These are phyloP conservation scores for Tetrapisispora nanseiensis DNA, from an alignment of 805 yeast genomes.

Conservation along the genomic window DNA sequence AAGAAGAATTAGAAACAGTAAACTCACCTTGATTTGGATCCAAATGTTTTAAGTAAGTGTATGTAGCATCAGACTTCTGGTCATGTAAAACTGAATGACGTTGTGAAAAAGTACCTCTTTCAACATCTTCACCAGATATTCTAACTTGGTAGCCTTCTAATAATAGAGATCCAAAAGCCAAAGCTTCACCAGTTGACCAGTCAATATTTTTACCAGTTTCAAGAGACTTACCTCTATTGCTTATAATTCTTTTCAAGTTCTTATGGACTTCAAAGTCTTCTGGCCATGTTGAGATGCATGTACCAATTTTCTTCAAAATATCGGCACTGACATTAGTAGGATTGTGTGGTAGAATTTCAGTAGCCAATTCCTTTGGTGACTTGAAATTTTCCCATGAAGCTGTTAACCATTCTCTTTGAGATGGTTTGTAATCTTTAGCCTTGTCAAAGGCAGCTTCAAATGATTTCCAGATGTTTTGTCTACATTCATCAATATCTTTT, in stretches of 20 bases:
- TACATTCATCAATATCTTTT: slow-evolving; percentile 90
- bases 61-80: slow-evolving; percentile 73
- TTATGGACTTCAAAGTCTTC: slow-evolving; percentile 81
- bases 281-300: slow-evolving; percentile 74
- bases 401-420: slow-evolving; percentile 94
- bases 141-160: slow-evolving; percentile 94
- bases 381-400: slow-evolving; percentile 99
- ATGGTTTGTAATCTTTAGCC: slow-evolving; percentile 83
- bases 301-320: slow-evolving; percentile 69
- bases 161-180: slow-evolving; percentile 88
- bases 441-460: slow-evolving; percentile 84
- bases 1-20: slow-evolving; percentile 84
- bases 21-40: slow-evolving; percentile 77
- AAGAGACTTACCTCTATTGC: slow-evolving; percentile 74
- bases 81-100: slow-evolving; percentile 98
- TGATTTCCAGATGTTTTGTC: slow-evolving; percentile 93
- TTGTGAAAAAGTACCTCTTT: slow-evolving; percentile 99
- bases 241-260: slow-evolving; percentile 90
- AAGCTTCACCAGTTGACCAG: slow-evolving; percentile 99
- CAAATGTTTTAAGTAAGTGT: slow-evolving; percentile 78
- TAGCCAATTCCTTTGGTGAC: slow-evolving; percentile 92
- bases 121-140: slow-evolving; percentile 98
- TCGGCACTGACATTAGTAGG: slow-evolving; percentile 83
- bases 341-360: slow-evolving; percentile 88
- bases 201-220: slow-evolving; percentile 91